Evolutionary conservation across 2,329 filamentous ascomycete genomes (phyloP).

Genomic region (Trichoderma afroharzianum): DNA sequence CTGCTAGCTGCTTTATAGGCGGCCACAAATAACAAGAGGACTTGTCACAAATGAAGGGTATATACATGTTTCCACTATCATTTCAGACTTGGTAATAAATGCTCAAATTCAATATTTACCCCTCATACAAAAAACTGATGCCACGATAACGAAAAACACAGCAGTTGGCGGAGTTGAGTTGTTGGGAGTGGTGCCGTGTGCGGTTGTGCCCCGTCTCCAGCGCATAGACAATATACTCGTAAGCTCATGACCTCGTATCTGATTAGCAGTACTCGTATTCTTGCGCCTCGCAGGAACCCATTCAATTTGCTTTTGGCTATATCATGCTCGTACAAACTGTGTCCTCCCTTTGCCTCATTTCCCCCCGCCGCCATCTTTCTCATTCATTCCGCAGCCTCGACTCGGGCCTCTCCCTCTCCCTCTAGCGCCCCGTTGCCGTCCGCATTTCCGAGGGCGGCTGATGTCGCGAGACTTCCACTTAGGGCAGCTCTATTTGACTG

Average conservation of each 20-base stretch:
- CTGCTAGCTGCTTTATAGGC: background rate
- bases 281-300: background rate
- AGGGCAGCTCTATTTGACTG: background rate
- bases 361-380: background rate
- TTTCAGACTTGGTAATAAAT: background rate
- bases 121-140: background rate
- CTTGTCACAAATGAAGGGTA: background rate
- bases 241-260: background rate
- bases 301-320: background rate
- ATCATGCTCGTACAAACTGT: background rate
- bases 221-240: background rate
- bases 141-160: background rate
- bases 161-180: background rate
- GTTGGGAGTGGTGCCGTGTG: background rate
- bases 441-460: constrained; percentile 2
- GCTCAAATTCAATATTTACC: background rate
- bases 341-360: background rate
- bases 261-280: background rate
- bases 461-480: background rate
- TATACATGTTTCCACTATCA: background rate
- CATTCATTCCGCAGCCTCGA: background rate
- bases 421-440: background rate
- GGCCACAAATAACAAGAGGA: background rate
- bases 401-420: background rate
- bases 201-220: background rate